phyloP scores from a whole-genome alignment of 2,329 filamentous ascomycete genomes.

The Trichoderma sp. region DNA sequence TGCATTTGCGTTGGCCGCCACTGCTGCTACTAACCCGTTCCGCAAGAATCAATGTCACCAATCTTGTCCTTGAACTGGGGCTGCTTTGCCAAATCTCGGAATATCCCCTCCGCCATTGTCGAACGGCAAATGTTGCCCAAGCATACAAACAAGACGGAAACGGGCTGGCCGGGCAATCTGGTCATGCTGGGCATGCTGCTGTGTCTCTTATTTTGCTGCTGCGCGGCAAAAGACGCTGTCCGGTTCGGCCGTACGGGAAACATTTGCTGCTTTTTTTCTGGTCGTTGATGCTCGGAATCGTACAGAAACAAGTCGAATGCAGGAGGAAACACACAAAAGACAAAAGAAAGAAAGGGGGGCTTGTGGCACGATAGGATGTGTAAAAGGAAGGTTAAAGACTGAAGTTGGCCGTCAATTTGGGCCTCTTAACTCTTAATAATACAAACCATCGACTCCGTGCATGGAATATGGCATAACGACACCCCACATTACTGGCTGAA shows the following conservation, averaged over 20 bases:
- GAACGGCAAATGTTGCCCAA: conserved; percentile 94
- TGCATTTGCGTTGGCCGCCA: background rate
- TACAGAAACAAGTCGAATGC: background rate
- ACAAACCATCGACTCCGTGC: background rate
- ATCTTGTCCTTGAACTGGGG: conserved; percentile 62
- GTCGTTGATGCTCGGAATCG: background rate
- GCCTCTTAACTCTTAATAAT: conserved; percentile 4
- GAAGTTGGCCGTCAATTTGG: background rate
- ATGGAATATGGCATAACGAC: background rate
- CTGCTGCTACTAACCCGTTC: conserved; percentile 59
- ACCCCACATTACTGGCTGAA: background rate
- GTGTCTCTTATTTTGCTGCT: conserved; percentile 11
- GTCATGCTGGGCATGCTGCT: conserved; percentile 32
- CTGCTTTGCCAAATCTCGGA: conserved; percentile 68
- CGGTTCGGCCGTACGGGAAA: conserved; percentile 17
- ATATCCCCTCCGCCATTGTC: conserved; percentile 95
- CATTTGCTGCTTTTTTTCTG: background rate
- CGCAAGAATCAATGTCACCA: conserved; percentile 78
- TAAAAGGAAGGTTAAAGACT: background rate
- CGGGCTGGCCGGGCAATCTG: conserved; percentile 34
- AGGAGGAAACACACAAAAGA: background rate
- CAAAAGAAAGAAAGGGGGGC: background rate
- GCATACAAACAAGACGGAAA: conserved; percentile 91
- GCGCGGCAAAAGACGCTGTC: background rate
- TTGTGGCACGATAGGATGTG: background rate